Evolutionary conservation across 257 asterid species (phyloP), one percentile per base, ranked within the genome.

Genomic region (Plantago elongata): DNA sequence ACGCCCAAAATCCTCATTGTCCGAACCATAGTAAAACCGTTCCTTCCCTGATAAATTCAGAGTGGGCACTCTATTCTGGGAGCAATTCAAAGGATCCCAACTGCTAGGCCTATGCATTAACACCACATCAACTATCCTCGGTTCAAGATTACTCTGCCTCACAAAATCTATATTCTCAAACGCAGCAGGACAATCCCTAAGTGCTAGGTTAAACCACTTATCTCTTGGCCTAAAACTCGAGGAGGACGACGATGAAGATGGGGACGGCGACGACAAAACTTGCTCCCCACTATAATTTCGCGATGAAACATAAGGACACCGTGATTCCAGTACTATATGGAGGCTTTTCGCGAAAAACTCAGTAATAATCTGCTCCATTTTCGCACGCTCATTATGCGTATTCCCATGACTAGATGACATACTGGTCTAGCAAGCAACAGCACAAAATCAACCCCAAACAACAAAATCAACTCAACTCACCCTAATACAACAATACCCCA

Each of bases 331-430:
- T 75, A 90, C 75, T 73, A 90, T 84, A 70, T 87, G 97, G 61
- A 90, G 95, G 80, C 93, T 84, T 72, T 90, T 90, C 1, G 95
- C 87, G 40, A 90, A 87, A 48, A 87, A 84, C 69, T 90, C 97
- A 40, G 95, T 87, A n/a, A 87, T 87, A 34, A 90, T 87, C 73
- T 87, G 97, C 60, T 90, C 96, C 80, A 80, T 81, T 60, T 81
- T 87, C 7, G 97, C 93, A 11, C 85, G 83, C 52, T 90, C 97
- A 9, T 86, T 79, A 16, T 83, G 85, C 62, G 75, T 48, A 56
- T 69, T 77, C 11, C 87, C 93, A 45, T 77, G 84, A 71, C 66
- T 54, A 43, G 87, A 78, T 65, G 96, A 90, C 97, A 89, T 89
- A 34, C 40, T 16, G 62, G 62, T 58, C 45, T 69, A 34, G 8